Evolutionary conservation across 805 yeast species (phyloP), one percentile per base, ranked within the genome.

Genomic region (Sugiyamaella chiloensis): DNA sequence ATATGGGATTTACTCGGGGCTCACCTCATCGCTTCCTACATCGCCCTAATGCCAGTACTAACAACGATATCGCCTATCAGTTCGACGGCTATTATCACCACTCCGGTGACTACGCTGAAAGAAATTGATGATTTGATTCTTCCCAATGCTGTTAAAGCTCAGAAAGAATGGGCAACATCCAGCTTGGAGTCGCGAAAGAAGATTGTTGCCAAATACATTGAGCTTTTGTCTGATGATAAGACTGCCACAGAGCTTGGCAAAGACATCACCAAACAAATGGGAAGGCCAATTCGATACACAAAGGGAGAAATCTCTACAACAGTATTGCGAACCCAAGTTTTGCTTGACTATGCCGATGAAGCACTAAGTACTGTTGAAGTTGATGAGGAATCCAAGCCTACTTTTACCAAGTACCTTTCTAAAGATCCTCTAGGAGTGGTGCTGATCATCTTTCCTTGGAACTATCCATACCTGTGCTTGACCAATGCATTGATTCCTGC

Each of bases 401-500:
- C 52, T n/a, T 61, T 64, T 58, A 58, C 57, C 17, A 62, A 62
- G 47, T 65, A 60, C 51, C 51, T 65, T n/a, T 56, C 66, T 16
- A 81, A 80, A 55, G 95, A 87, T 70, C 95, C 96, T 52, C 72
- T 85, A 57, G 96, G 95, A 66, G 95, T 87, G 46, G 83, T 90
- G 69, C 89, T 93, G 53, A 88, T 85, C 65, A 84, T 87, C 59
- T 87, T 86, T 61, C 95, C 96, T 59, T 87, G 96, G 95, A 87
- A 87, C 72, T 87, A 87, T 79, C 96, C 96, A 56, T 73, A 87
- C 62, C 75, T 87, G 71, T 85, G 87, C 83, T 80, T 86, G 73
- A 76, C 91, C 40, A 87, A 95, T 88, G 87, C 87, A 62, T 72
- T 87, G 55, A 90, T 88, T 53, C 95, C 96, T 32, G 89, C 91